These are phyloP conservation scores for Schizonepeta tenuifolia DNA, from an alignment of 257 asterid genomes.

Conservation along the genomic window DNA sequence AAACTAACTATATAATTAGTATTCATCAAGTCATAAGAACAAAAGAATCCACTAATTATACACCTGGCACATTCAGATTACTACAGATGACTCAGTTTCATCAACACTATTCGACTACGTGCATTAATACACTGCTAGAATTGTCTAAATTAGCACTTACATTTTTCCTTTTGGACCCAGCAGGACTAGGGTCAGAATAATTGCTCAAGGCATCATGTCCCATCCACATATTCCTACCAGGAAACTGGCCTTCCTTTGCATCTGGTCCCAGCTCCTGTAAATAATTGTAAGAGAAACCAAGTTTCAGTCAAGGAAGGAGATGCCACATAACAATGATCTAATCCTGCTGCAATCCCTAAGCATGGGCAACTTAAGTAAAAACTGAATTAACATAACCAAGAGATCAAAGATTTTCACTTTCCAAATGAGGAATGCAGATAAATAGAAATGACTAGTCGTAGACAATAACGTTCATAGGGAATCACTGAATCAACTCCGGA, in stretches of 20 bases:
- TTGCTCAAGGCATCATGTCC: slow-evolving; percentile 54
- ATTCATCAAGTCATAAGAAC: slow-evolving; percentile 13
- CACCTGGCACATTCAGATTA: slow-evolving; percentile 21
- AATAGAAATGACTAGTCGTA: neutral
- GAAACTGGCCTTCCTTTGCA: slow-evolving; percentile 64
- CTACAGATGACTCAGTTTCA: slow-evolving; percentile 4
- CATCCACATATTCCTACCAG: slow-evolving; percentile 63
- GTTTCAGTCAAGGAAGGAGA: slow-evolving; percentile 10
- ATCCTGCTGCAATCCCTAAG: slow-evolving; percentile 7
- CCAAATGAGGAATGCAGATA: slow-evolving; percentile 8
- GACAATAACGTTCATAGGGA: slow-evolving; percentile 13
- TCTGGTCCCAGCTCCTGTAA: slow-evolving; percentile 73
- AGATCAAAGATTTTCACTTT: slow-evolving; percentile 4
- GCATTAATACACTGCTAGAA: neutral
- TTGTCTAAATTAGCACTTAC: slow-evolving; percentile 42
- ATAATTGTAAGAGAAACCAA: slow-evolving; percentile 31
- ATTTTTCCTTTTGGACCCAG: slow-evolving; percentile 69
- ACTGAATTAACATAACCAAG: slow-evolving; percentile 23
- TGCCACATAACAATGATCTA: neutral
- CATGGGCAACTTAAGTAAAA: slow-evolving; percentile 20
- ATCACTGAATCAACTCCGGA: slow-evolving; percentile 4
- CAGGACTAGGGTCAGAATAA: slow-evolving; percentile 55
- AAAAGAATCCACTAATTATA: neutral
- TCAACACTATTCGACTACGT: slow-evolving; percentile 10
- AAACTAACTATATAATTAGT: slow-evolving; percentile 7